These are phyloP conservation scores for Clavariopsis aquatica DNA, from an alignment of 495 filamentous ascomycete genomes.

Conservation along the genomic window DNA sequence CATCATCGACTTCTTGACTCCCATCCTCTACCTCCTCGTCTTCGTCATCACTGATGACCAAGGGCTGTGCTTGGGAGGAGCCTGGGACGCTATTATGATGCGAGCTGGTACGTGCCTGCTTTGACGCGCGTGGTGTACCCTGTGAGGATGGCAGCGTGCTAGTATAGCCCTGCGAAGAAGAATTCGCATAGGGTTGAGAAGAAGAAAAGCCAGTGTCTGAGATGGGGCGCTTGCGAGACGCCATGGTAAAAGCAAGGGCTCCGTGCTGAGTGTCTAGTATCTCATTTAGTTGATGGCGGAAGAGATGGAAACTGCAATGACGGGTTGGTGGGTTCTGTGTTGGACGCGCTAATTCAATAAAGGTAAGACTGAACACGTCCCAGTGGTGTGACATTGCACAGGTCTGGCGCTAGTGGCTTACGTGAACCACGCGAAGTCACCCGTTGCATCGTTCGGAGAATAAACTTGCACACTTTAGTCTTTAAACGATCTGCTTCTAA, in stretches of 20 bases:
- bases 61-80: slow-evolving; percentile 26
- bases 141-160: slow-evolving; percentile 16
- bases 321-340: neutral
- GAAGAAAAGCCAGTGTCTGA: slow-evolving; percentile 7
- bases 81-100: slow-evolving; percentile 13
- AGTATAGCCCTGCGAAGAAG: slow-evolving; percentile 19
- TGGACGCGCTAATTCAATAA: neutral
- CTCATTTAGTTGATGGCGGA: too few species aligned
- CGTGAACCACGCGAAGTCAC: neutral
- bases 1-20: slow-evolving; percentile 23
- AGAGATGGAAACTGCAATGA: neutral
- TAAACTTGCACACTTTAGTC: too few species aligned
- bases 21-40: slow-evolving; percentile 28
- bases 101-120: slow-evolving; percentile 21
- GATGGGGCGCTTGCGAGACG: slow-evolving; percentile 20
- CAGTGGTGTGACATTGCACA: too few species aligned
- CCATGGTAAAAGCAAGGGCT: neutral
- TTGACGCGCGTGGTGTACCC: slow-evolving; percentile 10
- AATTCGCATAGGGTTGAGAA: neutral
- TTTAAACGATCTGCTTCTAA: too few species aligned
- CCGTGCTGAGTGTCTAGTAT: too few species aligned
- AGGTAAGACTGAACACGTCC: too few species aligned
- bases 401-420: neutral
- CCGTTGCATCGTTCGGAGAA: neutral
- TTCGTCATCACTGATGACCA: slow-evolving; percentile 29